Evolutionary conservation across 768 basidiomycete species (phyloP), one percentile per base, ranked within the genome.

Genomic region (Leccinum fibrillosum): DNA sequence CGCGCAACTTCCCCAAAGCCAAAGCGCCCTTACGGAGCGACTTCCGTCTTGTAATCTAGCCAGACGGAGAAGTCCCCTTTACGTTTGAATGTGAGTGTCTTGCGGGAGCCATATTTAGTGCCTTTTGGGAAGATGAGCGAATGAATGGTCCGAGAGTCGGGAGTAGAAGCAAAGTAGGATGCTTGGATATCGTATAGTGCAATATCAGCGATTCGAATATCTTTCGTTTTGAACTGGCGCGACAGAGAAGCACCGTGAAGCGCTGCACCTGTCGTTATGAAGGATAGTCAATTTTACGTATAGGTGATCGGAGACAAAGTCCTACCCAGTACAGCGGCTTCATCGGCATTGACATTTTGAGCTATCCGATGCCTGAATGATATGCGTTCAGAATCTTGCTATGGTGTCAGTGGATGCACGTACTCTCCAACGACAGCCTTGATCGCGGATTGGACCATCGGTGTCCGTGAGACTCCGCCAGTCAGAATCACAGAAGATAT

Each of bases 301-400:
- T 32, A 1, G 15, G 2, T 45, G 37, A 57, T 52, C 48, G 2
- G 17, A 54, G 23, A 59, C 15, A 21, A 7, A 7, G 23, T 51
- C 64, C 21, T 71, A 80, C 89, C 94, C 47, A 99, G 82, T 19
- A 98, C 96, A 25, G 90, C 91, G 0, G 94, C 92, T 75, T 99
- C 97, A 69, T 98, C 97, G 0, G 96, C 89, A 70, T 99, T 98
- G 60, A 99, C 92, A 64, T 98, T 98, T 68, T 88, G 80, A 5
- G 96, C 92, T 57, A 98, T 89, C 73, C 91, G 92, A 53, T 87
- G 83, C 49, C 86, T 89, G 53, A 15, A 54, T 15, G 15, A 57
- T 25, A 49, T 21, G 48, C 21, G 50, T 58, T 52, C 56, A 60
- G 13, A 4, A 10, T 19, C 19, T 25, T 21, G 1, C 47, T 4